Evolutionary conservation across 2,329 filamentous ascomycete species (phyloP).

Genomic region (Rosellinia necatrix): DNA sequence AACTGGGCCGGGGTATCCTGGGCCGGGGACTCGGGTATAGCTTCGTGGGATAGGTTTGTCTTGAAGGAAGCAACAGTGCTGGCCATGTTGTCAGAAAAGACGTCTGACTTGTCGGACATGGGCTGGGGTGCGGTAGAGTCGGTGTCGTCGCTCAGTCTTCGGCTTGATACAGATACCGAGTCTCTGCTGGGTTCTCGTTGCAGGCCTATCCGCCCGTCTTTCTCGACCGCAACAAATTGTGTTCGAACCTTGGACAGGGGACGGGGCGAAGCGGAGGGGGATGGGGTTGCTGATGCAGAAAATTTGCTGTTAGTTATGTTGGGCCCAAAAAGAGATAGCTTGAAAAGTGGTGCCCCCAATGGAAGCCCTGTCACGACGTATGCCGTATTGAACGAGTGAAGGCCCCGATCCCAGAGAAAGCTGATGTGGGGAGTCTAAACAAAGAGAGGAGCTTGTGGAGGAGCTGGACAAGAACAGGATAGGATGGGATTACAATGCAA

Average conservation of each 20-base stretch:
- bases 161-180: conserved; percentile 44
- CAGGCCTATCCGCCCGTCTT: conserved; percentile 62
- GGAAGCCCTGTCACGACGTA: conserved; percentile 31
- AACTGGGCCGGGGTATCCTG: conserved; percentile 29
- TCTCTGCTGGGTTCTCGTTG: conserved; percentile 51
- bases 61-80: conserved; percentile 39
- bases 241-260: conserved; percentile 77
- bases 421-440: conserved; percentile 3
- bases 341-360: conserved; percentile 24
- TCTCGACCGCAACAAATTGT: conserved; percentile 75
- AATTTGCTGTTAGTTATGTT: conserved; percentile 36
- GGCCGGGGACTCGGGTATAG: conserved; percentile 51
- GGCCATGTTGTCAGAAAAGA: conserved; percentile 40
- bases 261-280: conserved; percentile 57
- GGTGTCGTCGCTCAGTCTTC: conserved; percentile 46
- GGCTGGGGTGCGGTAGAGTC: conserved; percentile 47
- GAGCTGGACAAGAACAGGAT: background rate
- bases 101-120: conserved; percentile 45
- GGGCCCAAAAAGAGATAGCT: conserved; percentile 17
- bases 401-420: conserved; percentile 9
- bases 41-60: conserved; percentile 45
- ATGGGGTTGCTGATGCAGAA: conserved; percentile 41
- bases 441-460: background rate
- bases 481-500: background rate
- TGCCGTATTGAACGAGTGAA: conserved; percentile 16